Evolutionary conservation across 2,329 filamentous ascomycete genomes (phyloP).

Genomic region (Neonectria coccinea): DNA sequence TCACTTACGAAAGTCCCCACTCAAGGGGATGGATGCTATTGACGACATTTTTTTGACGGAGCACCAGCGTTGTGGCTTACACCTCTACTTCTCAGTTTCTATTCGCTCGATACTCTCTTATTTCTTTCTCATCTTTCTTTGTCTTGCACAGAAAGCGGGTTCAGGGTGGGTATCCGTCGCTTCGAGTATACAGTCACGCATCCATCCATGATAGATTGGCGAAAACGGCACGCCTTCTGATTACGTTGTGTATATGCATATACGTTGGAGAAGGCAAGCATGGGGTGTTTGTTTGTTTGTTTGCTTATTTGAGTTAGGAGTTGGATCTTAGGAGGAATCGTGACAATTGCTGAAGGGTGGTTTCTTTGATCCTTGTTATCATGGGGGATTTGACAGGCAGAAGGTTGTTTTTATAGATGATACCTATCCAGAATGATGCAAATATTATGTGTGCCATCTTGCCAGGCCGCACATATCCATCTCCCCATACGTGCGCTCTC

Average conservation of each 20-base stretch:
- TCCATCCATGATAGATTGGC: constrained; percentile 39
- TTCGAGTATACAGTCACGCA: constrained; percentile 34
- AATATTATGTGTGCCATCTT: constrained; percentile 4
- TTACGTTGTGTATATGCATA: constrained; percentile 37
- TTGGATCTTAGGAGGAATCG: constrained; percentile 25
- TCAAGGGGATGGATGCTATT: constrained; percentile 19
- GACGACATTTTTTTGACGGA: constrained; percentile 27
- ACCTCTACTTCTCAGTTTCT: constrained; percentile 20
- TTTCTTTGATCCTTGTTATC: constrained; percentile 10
- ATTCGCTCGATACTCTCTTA: constrained; percentile 17
- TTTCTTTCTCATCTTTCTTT: constrained; percentile 13
- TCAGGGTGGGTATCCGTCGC: constrained; percentile 29
- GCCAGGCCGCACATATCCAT: neutral
- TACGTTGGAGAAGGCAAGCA: constrained; percentile 30
- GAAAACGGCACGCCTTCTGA: constrained; percentile 28
- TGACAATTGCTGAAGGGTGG: constrained; percentile 3
- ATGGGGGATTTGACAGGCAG: constrained; percentile 10
- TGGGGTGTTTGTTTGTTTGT: neutral
- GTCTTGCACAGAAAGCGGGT: constrained; percentile 33
- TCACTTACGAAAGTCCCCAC: constrained; percentile 17
- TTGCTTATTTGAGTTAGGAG: constrained; percentile 31
- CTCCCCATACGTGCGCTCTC: neutral
- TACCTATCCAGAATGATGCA: constrained; percentile 37
- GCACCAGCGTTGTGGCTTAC: constrained; percentile 28
- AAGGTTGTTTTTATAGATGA: constrained; percentile 35